Base-by-base conservation (phyloP, 257 asterid genomes). In the Scutellaria galericulata region DNA sequence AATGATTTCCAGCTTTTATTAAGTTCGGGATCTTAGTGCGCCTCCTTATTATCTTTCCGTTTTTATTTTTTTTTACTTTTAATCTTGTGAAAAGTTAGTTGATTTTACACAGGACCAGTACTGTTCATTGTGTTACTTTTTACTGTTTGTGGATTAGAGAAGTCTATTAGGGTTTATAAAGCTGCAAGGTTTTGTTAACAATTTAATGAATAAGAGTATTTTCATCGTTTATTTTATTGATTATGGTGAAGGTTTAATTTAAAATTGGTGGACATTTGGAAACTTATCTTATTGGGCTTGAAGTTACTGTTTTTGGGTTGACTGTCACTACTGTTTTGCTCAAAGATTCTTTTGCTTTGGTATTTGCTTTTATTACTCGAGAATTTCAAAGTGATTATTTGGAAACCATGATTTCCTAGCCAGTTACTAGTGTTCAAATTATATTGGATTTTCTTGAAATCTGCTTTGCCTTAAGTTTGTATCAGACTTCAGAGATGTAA, bases 111-210 rank as follows among this genome's bases (percentile, higher is more conserved):
- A 70, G 54, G 35, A 45, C 39, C 55, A 48, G 15, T 60, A 78
- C 79, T 71, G 75, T 79, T 79, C 18, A 46, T 11, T 46, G 9
- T 35, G 2, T 54, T 55, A 2, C 51, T 61, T 68, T 75, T 46
- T 51, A 56, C 78, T 76, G 83, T 76, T 78, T 22, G 53, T 56
- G 77, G 62, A 53, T 68, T 75, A 65, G 68, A 66, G 71, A 47
- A 62, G 22, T 66, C 66, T 68, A 14, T 78, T 68, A 63, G 77
- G 83, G 81, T 79, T 68, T 78, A 70, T 77, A 61, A 65, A 75
- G 75, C 72, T 61, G 64, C 67, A 47, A 73, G 46, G 15, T 7
- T 31, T 72, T 62, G 18, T 35, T 37, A 7, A 31, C 37, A 31
- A 31, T 31, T 31, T 31, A 52, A 64, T 50, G 4, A 22, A 63